phyloP scores from a whole-genome alignment of 2,329 filamentous ascomycete genomes.

The Fusarium domesticum region DNA sequence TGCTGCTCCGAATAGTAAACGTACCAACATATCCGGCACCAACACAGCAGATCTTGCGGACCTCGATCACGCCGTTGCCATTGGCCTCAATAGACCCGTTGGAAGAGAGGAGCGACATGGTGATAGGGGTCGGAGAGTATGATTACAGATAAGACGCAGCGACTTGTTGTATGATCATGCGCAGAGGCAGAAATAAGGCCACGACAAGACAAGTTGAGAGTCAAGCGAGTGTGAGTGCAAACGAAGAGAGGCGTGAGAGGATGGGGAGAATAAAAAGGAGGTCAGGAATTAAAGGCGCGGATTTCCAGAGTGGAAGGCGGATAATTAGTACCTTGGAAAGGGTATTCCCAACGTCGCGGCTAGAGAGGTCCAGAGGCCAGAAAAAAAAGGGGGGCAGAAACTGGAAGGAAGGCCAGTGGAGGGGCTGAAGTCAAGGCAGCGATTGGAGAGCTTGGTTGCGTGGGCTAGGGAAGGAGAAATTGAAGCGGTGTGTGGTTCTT shows the following conservation, averaged over 20 bases:
- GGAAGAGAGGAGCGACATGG: conserved; percentile 30
- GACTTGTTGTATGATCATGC: conserved; percentile 17
- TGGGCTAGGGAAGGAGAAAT: conserved; percentile 17
- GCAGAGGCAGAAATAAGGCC: conserved; percentile 9
- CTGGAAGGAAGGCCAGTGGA: conserved; percentile 11
- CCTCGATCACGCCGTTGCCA: conserved; percentile 32
- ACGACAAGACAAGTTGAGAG: background rate
- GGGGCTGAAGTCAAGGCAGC: conserved; percentile 23
- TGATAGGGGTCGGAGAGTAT: conserved; percentile 16
- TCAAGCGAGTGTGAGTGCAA: background rate
- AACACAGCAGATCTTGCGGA: conserved; percentile 67
- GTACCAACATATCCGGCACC: conserved; percentile 74
- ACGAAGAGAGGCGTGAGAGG: background rate
- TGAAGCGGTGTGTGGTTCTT: conserved; percentile 27
- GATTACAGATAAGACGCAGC: conserved; percentile 12
- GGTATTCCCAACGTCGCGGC: conserved; percentile 25
- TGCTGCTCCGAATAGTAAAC: conserved; percentile 28
- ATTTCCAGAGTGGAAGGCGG: conserved; percentile 4
- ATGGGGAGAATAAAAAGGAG: conserved; percentile 24
- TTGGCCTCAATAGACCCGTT: conserved; percentile 34
- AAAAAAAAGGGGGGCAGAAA: conserved; percentile 17
- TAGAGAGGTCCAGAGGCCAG: conserved; percentile 6
- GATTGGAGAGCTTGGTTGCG: conserved; percentile 19
- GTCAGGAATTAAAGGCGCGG: conserved; percentile 4
- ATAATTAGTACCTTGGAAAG: conserved; percentile 23